Percentiles rank a stretch among this genome's conserved stretches.
phyloP scores from a whole-genome alignment of 2,329 filamentous ascomycete genomes.

The Paradendryphiella salina region DNA sequence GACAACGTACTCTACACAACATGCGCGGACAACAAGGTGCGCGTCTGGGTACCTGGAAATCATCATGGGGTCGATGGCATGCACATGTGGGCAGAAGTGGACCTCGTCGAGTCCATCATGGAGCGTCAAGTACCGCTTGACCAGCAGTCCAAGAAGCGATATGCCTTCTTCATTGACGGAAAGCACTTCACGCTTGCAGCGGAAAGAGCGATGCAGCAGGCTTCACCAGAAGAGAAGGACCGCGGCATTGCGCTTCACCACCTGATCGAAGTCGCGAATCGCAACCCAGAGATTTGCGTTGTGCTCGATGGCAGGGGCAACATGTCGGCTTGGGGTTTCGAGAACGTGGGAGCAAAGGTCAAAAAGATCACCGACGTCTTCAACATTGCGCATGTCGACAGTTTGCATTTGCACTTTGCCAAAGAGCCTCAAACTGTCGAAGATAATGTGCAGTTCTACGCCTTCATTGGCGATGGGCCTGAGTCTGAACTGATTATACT shows the following conservation, averaged over 20 bases:
- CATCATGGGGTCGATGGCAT: conserved; percentile 71
- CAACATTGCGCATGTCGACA: conserved; percentile 79
- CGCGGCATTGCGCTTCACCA: conserved; percentile 76
- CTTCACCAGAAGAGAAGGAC: conserved; percentile 61
- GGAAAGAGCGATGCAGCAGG: conserved; percentile 71
- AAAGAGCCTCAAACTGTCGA: conserved; percentile 37
- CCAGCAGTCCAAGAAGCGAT: conserved; percentile 56
- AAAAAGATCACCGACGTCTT: conserved; percentile 72
- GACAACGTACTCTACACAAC: conserved; percentile 91
- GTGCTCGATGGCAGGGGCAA: conserved; percentile 80
- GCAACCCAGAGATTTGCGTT: conserved; percentile 83
- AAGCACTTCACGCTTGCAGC: conserved; percentile 77
- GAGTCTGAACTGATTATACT: conserved; percentile 72
- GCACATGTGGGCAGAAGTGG: conserved; percentile 78
- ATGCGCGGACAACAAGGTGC: conserved; percentile 76
- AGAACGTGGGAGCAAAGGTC: conserved; percentile 75
- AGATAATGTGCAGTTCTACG: conserved; percentile 70
- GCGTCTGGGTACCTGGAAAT: conserved; percentile 82
- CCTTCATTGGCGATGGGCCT: conserved; percentile 67
- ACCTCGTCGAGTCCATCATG: conserved; percentile 72
- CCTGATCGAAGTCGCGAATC: conserved; percentile 81
- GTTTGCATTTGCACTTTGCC: conserved; percentile 51
- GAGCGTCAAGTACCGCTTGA: conserved; percentile 52
- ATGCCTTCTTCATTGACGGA: conserved; percentile 81
- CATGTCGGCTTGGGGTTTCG: conserved; percentile 91